Conservation (phyloP, 345 rosid species). For the Jatropha curcas region DNA sequence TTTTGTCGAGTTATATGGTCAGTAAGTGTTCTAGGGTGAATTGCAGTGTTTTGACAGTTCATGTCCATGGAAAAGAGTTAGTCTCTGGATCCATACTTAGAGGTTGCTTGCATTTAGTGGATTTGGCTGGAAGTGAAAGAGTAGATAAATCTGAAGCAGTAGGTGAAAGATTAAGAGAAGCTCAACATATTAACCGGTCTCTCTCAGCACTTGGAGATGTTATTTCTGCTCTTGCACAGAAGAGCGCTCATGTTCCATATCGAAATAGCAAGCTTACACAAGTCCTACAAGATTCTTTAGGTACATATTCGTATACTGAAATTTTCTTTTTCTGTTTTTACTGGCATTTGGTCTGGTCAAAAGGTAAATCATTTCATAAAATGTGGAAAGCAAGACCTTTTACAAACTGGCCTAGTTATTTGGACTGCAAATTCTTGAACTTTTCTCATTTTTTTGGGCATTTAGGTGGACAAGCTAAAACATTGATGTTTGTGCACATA, state of each 20-base stretch:
- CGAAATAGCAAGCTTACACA: conserved; percentile 98
- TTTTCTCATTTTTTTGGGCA: not conserved
- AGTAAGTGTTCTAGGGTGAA: not conserved
- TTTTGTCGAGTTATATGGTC: not conserved
- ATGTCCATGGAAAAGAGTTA: conserved; percentile 83
- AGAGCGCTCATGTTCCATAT: conserved; percentile 87
- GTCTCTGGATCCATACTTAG: conserved; percentile 76
- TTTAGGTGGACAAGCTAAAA: conserved; percentile 96
- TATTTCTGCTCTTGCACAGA: conserved; percentile 91
- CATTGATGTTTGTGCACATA: conserved; percentile 92
- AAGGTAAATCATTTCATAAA: no score
- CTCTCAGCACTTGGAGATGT: conserved; percentile 97
- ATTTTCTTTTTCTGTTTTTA: no score
- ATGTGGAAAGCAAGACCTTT: no score
- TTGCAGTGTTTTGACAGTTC: conserved; percentile 86
- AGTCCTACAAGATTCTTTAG: conserved; percentile 90
- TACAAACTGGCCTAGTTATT: no score
- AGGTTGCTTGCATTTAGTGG: conserved; percentile 95
- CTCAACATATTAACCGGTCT: conserved; percentile 90
- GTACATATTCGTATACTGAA: no score
- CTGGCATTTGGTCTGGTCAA: no score
- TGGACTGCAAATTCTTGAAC: no score
- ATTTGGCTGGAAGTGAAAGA: conserved; percentile 98
- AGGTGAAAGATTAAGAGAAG: conserved; percentile 96
- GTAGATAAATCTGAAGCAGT: conserved; percentile 96